Conservation (phyloP, 2,329 filamentous ascomycete genomes). For the Phaeophleospora eucalypticola region DNA sequence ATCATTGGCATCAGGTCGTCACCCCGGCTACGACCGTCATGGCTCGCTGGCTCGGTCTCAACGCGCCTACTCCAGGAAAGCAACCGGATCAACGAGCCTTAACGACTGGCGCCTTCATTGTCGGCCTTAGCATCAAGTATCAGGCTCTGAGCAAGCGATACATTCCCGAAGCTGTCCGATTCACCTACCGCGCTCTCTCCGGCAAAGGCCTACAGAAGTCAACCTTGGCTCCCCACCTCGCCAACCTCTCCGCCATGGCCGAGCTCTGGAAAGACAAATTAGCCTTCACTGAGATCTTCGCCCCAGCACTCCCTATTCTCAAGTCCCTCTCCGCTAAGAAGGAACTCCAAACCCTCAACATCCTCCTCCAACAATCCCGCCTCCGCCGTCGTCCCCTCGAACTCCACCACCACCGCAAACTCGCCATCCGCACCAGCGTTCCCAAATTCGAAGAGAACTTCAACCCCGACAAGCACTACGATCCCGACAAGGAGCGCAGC, state of each 20-base stretch:
- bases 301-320: constrained; percentile 46
- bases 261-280: constrained; percentile 70
- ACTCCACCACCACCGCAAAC: constrained; percentile 81
- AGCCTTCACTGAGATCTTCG: constrained; percentile 75
- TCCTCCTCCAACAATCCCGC: constrained; percentile 58
- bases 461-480: constrained; percentile 95
- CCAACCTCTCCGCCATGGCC: constrained; percentile 63
- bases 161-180: constrained; percentile 83
- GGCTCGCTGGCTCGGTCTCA: constrained; percentile 75
- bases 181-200: constrained; percentile 66
- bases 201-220: constrained; percentile 35
- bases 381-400: constrained; percentile 72
- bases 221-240: constrained; percentile 51
- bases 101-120: constrained; percentile 71
- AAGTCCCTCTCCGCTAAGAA: constrained; percentile 32
- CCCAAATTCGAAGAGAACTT: constrained; percentile 96
- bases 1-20: constrained; percentile 93
- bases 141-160: constrained; percentile 80
- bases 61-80: constrained; percentile 53
- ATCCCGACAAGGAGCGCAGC: constrained; percentile 84
- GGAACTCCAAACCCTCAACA: constrained; percentile 59
- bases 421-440: constrained; percentile 81
- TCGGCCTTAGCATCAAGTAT: constrained; percentile 75
- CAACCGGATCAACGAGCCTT: constrained; percentile 65
- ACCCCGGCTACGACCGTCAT: constrained; percentile 88